These are phyloP conservation scores for Berkeleyomyces rouxiae DNA, from an alignment of 2,329 filamentous ascomycete species.

Conservation along the genomic window DNA sequence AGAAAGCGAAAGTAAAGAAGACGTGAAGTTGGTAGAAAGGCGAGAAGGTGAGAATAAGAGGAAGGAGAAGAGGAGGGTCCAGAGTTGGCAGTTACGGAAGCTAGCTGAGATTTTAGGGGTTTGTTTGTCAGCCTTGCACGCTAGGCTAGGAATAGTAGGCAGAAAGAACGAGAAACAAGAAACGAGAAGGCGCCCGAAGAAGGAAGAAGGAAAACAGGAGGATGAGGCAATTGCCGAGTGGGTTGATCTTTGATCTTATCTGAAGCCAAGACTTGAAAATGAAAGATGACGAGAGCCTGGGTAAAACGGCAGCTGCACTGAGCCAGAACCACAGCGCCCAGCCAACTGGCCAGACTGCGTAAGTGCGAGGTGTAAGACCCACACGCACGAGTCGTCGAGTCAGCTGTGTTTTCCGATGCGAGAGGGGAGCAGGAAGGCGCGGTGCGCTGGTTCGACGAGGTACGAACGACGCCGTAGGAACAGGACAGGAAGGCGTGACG, in stretches of 20 bases:
- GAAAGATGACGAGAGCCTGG: too few species aligned
- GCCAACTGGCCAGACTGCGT: too few species aligned
- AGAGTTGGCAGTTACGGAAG: not conserved
- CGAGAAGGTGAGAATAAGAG: not conserved
- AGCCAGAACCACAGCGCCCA: too few species aligned
- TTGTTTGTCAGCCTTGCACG: not conserved
- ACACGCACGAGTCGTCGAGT: too few species aligned
- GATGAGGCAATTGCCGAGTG: not conserved
- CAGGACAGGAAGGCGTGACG: too few species aligned
- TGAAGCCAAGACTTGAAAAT: not conserved
- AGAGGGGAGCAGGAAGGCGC: too few species aligned
- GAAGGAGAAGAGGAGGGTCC: not conserved
- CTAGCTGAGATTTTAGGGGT: not conserved
- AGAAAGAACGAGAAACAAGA: not conserved
- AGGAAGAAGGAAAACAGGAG: not conserved
- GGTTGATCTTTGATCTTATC: too few species aligned
- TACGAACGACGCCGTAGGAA: too few species aligned
- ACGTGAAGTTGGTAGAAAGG: not conserved
- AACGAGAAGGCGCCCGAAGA: not conserved
- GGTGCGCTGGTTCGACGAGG: too few species aligned
- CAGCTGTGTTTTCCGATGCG: too few species aligned
- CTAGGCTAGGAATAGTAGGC: not conserved
- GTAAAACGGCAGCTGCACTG: too few species aligned
- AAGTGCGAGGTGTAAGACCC: too few species aligned
- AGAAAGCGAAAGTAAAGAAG: not conserved